Evolutionary conservation across 768 basidiomycete species (phyloP), one percentile per base, ranked within the genome.

Genomic region (Melanogaster broomeanus): DNA sequence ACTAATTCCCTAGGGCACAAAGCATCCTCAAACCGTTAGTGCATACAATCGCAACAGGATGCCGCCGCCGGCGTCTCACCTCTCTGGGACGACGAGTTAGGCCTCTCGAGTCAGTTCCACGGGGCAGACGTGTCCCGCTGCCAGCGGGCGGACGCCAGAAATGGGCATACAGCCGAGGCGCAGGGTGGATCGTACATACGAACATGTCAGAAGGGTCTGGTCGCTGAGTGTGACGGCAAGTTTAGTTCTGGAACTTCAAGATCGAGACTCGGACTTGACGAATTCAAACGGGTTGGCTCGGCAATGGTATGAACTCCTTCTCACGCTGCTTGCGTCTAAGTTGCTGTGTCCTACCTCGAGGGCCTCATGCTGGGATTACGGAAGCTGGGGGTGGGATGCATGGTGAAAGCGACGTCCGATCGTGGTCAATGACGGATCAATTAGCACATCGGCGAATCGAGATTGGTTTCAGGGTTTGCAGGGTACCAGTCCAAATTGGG

Each of bases 61-160:
- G 74, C 73, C 0, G 74, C 72, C 0, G 40, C 77, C 0, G 68
- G 72, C 6, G 63, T 84, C 56, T 63, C 68, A 3, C 82, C 82
- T 7, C 70, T 83, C 31, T 77, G 74, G 75, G 80, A 81, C 49
- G 82, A 74, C 44, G 83, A 84, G 66, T 84, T 81, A 81, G 75
- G 78, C 16, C 74, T 89, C 19, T 62, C 85, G 11, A 88, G 86
- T 1, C 75, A 86, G 52, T 88, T 88, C 65, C 33, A 58, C n/a
- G 83, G 86, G 5, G 79, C 82, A 3, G 77, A 87, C 46, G 76
- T 62, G 1, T 88, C 88, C 72, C 64, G 88, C 38, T 53, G 44
- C 51, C 68, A 85, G 60, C 88, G 87, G 87, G 87, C 85, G 11
- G 88, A 89, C 57, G 85, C 87, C 87, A 89, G 66, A 89, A 89